Conservation (phyloP, 2,329 filamentous ascomycete species). For the Orbilia ellipsospora region DNA sequence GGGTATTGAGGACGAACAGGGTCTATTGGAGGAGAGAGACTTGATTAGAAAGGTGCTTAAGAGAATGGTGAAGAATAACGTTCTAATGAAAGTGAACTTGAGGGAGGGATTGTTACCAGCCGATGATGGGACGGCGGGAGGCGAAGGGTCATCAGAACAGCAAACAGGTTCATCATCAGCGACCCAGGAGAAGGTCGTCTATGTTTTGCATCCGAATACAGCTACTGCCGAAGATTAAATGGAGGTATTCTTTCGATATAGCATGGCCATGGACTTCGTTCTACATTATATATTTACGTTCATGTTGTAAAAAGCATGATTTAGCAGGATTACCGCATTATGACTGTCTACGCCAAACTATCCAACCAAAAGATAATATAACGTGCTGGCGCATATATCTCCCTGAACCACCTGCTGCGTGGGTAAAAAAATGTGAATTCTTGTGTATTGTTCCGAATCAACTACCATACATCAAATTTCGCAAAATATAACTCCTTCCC, state of each 20-base stretch:
- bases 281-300: not conserved
- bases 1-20: slow-evolving; percentile 82
- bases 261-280: slow-evolving; percentile 6
- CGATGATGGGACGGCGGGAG: slow-evolving; percentile 66
- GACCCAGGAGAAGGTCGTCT: slow-evolving; percentile 71
- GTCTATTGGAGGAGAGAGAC: slow-evolving; percentile 78
- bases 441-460: not conserved
- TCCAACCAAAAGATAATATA: too few species aligned
- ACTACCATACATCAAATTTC: slow-evolving; percentile 9
- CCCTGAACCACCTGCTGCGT: not conserved
- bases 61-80: slow-evolving; percentile 88
- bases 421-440: not conserved
- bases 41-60: slow-evolving; percentile 87
- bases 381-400: not conserved
- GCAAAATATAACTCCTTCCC: slow-evolving; percentile 11
- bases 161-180: slow-evolving; percentile 56
- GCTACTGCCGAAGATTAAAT: slow-evolving; percentile 56
- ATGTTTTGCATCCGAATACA: slow-evolving; percentile 88
- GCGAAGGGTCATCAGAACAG: slow-evolving; percentile 58
- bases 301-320: too few species aligned
- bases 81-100: slow-evolving; percentile 67
- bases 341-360: too few species aligned
- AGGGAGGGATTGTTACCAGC: slow-evolving; percentile 88
- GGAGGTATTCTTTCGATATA: not conserved
- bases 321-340: too few species aligned